Conservation (phyloP, 2,329 filamentous ascomycete genomes). For the Colletotrichum sp. region DNA sequence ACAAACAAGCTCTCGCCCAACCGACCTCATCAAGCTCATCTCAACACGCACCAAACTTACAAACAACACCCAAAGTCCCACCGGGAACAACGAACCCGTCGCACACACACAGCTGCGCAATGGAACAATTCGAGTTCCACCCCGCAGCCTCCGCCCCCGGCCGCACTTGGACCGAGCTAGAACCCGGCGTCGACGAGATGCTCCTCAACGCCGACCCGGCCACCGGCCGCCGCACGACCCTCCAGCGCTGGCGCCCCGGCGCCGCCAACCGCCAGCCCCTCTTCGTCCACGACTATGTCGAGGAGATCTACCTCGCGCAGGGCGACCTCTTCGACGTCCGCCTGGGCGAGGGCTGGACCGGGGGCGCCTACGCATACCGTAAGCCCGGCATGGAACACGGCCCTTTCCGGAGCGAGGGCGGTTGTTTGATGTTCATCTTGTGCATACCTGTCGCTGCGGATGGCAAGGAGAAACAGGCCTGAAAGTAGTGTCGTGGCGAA, state of each 20-base stretch:
- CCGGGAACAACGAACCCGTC: not conserved
- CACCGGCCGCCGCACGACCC: conserved; percentile 31
- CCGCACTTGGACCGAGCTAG: conserved; percentile 29
- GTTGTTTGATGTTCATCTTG: conserved; percentile 40
- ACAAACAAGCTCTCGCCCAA: not conserved
- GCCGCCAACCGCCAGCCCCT: conserved; percentile 28
- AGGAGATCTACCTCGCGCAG: conserved; percentile 41
- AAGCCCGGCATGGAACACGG: conserved; percentile 44
- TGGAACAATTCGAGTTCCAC: conserved; percentile 34
- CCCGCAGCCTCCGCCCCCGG: conserved; percentile 22
- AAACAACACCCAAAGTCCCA: not conserved
- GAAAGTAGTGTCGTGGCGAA: not conserved
- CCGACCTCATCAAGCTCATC: not conserved
- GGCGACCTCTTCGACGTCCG: conserved; percentile 38
- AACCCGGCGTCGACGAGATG: conserved; percentile 39
- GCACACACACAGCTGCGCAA: not conserved
- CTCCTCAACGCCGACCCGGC: conserved; percentile 35
- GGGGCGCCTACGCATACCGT: conserved; percentile 43
- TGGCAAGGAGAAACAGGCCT: not conserved
- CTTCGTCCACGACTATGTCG: conserved; percentile 40
- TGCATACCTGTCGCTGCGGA: conserved; percentile 23
- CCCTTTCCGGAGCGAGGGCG: conserved; percentile 36
- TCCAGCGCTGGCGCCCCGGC: conserved; percentile 41
- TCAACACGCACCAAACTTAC: not conserved
- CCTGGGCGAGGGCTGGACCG: conserved; percentile 32